Conservation (phyloP, 1,284 basidiomycete genomes). For the Ceratobasidium sp. region DNA sequence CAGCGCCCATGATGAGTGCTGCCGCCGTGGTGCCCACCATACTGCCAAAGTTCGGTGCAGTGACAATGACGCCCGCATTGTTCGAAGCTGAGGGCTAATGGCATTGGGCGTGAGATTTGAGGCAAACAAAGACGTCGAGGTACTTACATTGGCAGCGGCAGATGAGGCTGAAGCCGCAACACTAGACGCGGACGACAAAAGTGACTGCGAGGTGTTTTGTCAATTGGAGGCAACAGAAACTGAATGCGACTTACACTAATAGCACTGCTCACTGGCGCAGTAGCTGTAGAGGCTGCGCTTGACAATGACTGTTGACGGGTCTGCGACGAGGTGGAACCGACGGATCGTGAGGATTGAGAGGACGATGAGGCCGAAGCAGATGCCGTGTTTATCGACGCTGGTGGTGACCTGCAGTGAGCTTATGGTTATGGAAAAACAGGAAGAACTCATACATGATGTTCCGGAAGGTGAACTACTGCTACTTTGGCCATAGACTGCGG, state of each 20-base stretch:
- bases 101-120: neutral
- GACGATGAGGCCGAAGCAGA: constrained; percentile 23
- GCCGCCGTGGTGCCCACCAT: constrained; percentile 26
- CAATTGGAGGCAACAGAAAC: neutral
- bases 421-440: neutral
- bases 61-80: constrained; percentile 21
- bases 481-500: constrained; percentile 42
- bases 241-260: constrained; percentile 6
- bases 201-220: constrained; percentile 14
- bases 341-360: constrained; percentile 15
- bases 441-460: constrained; percentile 2
- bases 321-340: neutral
- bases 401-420: neutral
- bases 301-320: neutral
- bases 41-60: constrained; percentile 21
- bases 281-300: neutral
- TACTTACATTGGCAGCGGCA: constrained; percentile 34
- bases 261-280: constrained; percentile 16
- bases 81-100: constrained; percentile 15
- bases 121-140: neutral
- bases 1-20: constrained; percentile 35
- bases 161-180: constrained; percentile 26
- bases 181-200: constrained; percentile 9
- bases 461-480: neutral
- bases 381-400: constrained; percentile 26